These are phyloP conservation scores for Cryoendolithus antarcticus DNA, from an alignment of 2,329 filamentous ascomycete species.

Conservation along the genomic window DNA sequence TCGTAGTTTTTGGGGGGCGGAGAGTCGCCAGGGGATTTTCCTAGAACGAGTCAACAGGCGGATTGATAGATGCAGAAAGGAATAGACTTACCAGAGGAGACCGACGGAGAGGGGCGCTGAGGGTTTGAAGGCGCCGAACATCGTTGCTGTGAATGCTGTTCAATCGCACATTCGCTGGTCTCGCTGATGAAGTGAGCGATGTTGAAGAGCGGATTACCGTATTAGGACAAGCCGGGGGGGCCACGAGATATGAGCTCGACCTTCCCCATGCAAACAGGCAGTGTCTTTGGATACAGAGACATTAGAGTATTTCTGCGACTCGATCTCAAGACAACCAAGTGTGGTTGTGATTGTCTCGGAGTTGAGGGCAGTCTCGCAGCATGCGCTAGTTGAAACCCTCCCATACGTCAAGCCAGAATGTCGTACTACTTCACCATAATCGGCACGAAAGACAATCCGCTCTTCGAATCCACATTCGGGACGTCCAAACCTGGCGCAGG, in stretches of 20 bases:
- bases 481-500: conserved; percentile 82
- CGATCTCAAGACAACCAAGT: too few species aligned
- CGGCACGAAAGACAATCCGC: conserved; percentile 85
- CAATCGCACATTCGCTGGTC: not conserved
- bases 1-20: conserved; percentile 76
- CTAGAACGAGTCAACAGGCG: conserved; percentile 27
- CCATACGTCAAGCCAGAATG: conserved; percentile 41
- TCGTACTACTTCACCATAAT: conserved; percentile 98
- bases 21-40: conserved; percentile 97
- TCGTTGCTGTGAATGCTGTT: conserved; percentile 29
- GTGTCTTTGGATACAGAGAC: conserved; percentile 6
- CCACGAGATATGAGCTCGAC: too few species aligned
- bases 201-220: too few species aligned
- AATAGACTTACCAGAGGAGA: conserved; percentile 57
- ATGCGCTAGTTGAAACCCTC: not conserved
- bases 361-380: too few species aligned
- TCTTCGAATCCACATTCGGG: conserved; percentile 95
- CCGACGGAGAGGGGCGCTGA: conserved; percentile 66
- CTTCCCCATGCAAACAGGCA: not conserved
- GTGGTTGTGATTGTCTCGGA: too few species aligned
- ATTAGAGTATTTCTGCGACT: too few species aligned
- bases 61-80: conserved; percentile 6
- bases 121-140: conserved; percentile 76
- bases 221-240: too few species aligned
- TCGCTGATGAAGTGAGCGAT: too few species aligned